Conservation (phyloP, 192 early-diverging fungal species). For the Anaeromyces robustus region DNA sequence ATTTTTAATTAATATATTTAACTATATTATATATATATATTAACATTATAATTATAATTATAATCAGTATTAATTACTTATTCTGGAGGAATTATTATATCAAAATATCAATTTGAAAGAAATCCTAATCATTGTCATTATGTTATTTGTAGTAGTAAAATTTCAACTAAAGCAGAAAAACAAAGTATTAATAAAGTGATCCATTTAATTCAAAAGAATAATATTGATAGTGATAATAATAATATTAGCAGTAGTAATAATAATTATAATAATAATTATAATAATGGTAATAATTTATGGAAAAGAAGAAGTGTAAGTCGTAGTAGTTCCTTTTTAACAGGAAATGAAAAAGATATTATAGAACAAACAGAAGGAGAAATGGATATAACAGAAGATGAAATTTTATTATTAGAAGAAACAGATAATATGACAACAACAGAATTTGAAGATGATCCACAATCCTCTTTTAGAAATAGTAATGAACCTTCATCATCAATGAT, state of each 20-base stretch:
- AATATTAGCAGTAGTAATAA: no score
- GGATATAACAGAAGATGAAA: background rate
- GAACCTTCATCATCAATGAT: background rate
- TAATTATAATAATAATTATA: no score
- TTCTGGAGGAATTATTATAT: background rate
- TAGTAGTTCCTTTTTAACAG: background rate
- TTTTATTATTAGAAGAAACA: background rate
- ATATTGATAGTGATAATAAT: no score
- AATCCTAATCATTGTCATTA: background rate
- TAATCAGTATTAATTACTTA: background rate
- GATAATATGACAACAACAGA: background rate
- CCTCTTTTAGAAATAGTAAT: background rate
- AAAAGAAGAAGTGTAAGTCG: background rate
- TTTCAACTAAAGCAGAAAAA: background rate
- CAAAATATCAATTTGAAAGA: background rate
- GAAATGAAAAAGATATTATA: background rate
- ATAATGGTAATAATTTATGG: background rate
- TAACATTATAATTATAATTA: no score
- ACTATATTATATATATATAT: no score
- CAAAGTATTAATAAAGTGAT: background rate
- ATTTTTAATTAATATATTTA: no score
- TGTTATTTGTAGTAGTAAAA: background rate
- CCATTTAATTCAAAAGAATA: background rate
- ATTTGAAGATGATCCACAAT: background rate
- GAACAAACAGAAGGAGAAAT: background rate